Evolutionary conservation across 805 yeast genomes (phyloP), one percentile per base, ranked within the genome.

Genomic region (Saturnispora gosingensis): DNA sequence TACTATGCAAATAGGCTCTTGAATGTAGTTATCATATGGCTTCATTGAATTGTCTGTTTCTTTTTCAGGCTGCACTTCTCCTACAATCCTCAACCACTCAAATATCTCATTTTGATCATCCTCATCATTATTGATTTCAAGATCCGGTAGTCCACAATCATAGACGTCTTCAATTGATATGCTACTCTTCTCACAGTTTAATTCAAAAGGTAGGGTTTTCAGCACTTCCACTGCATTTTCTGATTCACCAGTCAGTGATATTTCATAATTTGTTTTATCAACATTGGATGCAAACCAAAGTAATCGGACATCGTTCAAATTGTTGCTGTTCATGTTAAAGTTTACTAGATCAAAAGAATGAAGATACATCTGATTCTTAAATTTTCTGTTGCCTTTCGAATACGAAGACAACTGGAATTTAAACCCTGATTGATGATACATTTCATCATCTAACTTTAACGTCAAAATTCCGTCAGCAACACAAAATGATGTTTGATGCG

Each of bases 361-460:
- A 35, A 59, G 60, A 50, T 51, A 65, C 59, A 64, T 47, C 45
- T 59, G 58, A 11, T 45, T 51, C 28, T 49, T 51, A 6, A 56
- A 46, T 16, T 54, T 58, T 43, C 50, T 58, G 45, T 62, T 61
- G 2, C 66, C 67, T 15, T 50, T 48, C 1, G 67, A 62, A 10
- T 59, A 53, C 2, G 51, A 56, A 2, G 72, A 58, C 42, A 52
- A 51, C 15, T 51, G 57, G 2, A 72, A 73, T 9, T 52, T 51
- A 5, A 72, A 54, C 0, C 76, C 76, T 1, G 70, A 60, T 36
- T 56, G 54, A 32, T 57, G 53, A 54, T 69, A 72, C 1, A 62
- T 54, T 9, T 61, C 67, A 9, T 60, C 50, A 9, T 69, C 60
- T 13, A 72, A 50, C 8, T 66, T 64, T 25, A 72, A 36, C 18